Percentiles rank a stretch among this genome's conserved stretches.
These are phyloP conservation scores for Cladorrhinum sp. DNA, from an alignment of 2,329 filamentous ascomycete genomes.

Conservation along the genomic window DNA sequence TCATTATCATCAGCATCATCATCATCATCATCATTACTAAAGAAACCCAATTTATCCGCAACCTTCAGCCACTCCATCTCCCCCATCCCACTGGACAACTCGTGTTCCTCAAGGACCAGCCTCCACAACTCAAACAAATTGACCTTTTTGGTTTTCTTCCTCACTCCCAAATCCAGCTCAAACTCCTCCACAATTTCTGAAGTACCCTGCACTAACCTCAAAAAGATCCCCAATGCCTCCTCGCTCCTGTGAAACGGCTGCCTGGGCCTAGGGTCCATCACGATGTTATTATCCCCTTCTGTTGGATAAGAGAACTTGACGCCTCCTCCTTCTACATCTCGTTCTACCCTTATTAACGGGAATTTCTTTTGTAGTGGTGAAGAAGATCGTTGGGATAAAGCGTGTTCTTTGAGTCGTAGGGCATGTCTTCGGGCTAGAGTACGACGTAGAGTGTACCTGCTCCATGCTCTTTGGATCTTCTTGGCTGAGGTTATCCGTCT, in stretches of 20 bases:
- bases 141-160: not conserved
- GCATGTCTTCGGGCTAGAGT: not conserved
- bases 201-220: not conserved
- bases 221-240: not conserved
- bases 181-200: not conserved
- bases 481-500: not conserved
- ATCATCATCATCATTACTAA: not conserved
- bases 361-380: too few relatives aligned
- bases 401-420: not conserved
- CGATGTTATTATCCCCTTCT: not conserved
- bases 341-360: not conserved
- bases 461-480: not conserved
- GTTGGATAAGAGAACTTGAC: not conserved
- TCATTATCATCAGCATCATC: not conserved
- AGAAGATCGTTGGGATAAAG: not conserved
- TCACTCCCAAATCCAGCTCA: too few relatives aligned
- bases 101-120: not conserved
- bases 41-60: not conserved
- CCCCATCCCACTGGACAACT: not conserved
- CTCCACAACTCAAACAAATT: not conserved
- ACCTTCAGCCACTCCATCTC: not conserved
- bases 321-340: not conserved
- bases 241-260: not conserved
- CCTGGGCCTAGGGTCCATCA: not conserved
- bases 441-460: not conserved